Percentiles rank a stretch among this genome's conserved stretches.
These are phyloP conservation scores for Leucosporidium yakuticum DNA, from an alignment of 768 basidiomycete genomes.

Conservation along the genomic window DNA sequence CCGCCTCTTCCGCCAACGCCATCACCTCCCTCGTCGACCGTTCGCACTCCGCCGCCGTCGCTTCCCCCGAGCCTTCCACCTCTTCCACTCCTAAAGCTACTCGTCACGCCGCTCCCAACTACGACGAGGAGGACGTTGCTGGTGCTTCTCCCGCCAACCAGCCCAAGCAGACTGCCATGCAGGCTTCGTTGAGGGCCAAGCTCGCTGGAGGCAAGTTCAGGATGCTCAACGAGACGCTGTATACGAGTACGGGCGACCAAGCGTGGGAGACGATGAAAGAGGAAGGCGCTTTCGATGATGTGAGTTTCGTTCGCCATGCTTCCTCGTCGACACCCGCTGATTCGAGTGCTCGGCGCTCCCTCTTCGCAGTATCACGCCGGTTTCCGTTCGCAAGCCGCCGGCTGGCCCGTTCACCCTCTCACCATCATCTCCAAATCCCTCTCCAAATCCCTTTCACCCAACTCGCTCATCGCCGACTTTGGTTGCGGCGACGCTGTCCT, in stretches of 20 bases:
- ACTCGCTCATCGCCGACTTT: constrained; percentile 78
- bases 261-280: constrained; percentile 76
- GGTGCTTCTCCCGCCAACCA: constrained; percentile 49
- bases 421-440: constrained; percentile 66
- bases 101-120: constrained; percentile 4
- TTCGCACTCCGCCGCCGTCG: background rate
- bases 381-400: constrained; percentile 81
- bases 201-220: constrained; percentile 48
- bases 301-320: constrained; percentile 42
- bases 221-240: constrained; percentile 85
- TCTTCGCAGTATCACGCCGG: constrained; percentile 77
- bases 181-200: constrained; percentile 62
- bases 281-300: constrained; percentile 75
- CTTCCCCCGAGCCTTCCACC: background rate
- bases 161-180: constrained; percentile 68
- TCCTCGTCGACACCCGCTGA: background rate
- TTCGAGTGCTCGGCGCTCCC: background rate
- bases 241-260: constrained; percentile 71
- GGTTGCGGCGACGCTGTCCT: constrained; percentile 93
- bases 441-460: constrained; percentile 54
- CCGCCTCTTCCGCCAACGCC: constrained; percentile 6
- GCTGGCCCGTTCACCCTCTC: constrained; percentile 94
- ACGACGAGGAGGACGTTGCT: background rate
- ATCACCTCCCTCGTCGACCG: background rate
- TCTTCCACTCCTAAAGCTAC: background rate